Conservation (phyloP, 768 basidiomycete species). For the Lactarius pseudohatsudake region DNA sequence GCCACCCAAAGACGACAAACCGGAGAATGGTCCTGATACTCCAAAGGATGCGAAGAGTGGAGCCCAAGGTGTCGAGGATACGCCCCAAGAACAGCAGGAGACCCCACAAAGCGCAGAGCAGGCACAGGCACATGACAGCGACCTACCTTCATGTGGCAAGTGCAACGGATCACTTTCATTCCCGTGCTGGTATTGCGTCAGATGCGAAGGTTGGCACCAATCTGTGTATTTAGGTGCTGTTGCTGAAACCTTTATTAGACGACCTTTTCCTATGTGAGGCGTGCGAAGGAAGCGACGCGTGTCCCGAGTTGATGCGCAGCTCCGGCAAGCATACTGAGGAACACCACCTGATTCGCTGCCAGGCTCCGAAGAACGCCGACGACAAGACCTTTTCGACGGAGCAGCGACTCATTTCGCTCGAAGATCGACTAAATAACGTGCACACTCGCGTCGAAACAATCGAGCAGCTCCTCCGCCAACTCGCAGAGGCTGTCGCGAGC, state of each 20-base stretch:
- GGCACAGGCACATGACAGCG: slow-evolving; percentile 25
- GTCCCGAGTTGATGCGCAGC: slow-evolving; percentile 8
- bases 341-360: slow-evolving; percentile 23
- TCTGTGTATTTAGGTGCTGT: not conserved
- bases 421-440: slow-evolving; percentile 4
- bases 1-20: not conserved
- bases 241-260: not conserved
- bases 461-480: slow-evolving; percentile 2
- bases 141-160: slow-evolving; percentile 30
- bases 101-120: not conserved
- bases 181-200: slow-evolving; percentile 13
- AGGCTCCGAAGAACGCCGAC: not conserved
- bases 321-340: slow-evolving; percentile 12
- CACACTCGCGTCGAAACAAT: slow-evolving; percentile 10
- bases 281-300: slow-evolving; percentile 22
- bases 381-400: not conserved
- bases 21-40: not conserved
- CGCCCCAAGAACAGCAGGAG: not conserved
- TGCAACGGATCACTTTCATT: slow-evolving; percentile 27
- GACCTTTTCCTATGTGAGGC: slow-evolving; percentile 26
- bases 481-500: not conserved
- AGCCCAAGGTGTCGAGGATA: not conserved
- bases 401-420: slow-evolving; percentile 3
- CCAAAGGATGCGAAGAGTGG: not conserved
- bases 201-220: slow-evolving; percentile 7